These are phyloP conservation scores for Teunomyces atbi DNA, from an alignment of 805 yeast genomes.

Conservation along the genomic window DNA sequence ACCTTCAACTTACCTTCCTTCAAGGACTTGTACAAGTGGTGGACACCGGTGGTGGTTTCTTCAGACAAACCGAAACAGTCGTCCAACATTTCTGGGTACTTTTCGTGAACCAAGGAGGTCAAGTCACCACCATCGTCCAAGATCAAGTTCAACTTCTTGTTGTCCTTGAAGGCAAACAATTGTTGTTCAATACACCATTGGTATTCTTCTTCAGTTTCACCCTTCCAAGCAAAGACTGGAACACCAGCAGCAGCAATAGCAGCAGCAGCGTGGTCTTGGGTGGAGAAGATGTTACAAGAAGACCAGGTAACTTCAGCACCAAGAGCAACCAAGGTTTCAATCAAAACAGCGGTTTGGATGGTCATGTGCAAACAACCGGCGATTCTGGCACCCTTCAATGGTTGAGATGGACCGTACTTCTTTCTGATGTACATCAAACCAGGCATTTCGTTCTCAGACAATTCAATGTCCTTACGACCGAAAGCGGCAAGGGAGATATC, in stretches of 20 bases:
- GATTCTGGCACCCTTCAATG: conserved; percentile 96
- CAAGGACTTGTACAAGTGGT: conserved; percentile 95
- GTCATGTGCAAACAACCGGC: conserved; percentile 99
- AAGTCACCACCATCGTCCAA: conserved; percentile 99
- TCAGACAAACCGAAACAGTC: conserved; percentile 95
- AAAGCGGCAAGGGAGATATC: conserved; percentile 98
- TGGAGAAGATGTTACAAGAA: conserved; percentile 98
- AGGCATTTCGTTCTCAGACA: conserved; percentile 99
- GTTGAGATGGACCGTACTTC: conserved; percentile 88
- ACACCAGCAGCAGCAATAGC: conserved; percentile 99
- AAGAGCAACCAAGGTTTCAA: conserved; percentile 93
- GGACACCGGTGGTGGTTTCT: conserved; percentile 99
- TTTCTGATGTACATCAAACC: conserved; percentile 97
- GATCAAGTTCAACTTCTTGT: conserved; percentile 91
- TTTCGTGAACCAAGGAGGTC: conserved; percentile 93
- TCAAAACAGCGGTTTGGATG: conserved; percentile 97
- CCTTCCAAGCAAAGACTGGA: conserved; percentile 99
- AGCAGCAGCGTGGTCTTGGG: conserved; percentile 99
- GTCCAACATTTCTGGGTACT: conserved; percentile 95
- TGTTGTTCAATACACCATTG: conserved; percentile 99
- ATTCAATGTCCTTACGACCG: conserved; percentile 98
- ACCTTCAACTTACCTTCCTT: conserved; percentile 87
- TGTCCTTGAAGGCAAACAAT: conserved; percentile 95
- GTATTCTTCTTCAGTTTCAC: conserved; percentile 99
- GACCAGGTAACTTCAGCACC: conserved; percentile 99